Percentiles rank a stretch among this genome's conserved stretches.
Conservation (phyloP, 352 stramenopile genomes). For the Phytopythium ostracodes region DNA sequence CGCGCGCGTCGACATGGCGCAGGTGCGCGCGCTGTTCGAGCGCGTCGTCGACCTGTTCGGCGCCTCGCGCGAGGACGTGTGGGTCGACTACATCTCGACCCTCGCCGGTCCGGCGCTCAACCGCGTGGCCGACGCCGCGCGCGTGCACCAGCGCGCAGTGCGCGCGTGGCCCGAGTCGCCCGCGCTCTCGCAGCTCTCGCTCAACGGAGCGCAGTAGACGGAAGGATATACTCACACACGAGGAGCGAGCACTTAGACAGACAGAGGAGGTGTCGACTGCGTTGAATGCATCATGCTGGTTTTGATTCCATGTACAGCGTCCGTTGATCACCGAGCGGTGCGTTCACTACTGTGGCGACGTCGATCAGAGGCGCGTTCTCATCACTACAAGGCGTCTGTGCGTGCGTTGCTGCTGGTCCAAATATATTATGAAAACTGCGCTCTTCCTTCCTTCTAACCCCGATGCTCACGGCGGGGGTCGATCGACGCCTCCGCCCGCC, state of each 20-base stretch:
- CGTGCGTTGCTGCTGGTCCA: background rate
- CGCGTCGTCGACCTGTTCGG: constrained; percentile 82
- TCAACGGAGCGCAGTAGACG: constrained; percentile 7
- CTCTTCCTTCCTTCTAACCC: background rate
- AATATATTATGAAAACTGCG: constrained; percentile 1
- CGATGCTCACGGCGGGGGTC: no score
- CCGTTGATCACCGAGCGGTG: no score
- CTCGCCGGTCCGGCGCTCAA: constrained; percentile 22
- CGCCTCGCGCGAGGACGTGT: constrained; percentile 49
- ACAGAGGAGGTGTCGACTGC: background rate
- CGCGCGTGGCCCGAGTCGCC: constrained; percentile 62
- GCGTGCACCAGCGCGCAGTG: constrained; percentile 64
- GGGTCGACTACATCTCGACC: constrained; percentile 61
- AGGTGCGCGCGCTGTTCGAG: constrained; percentile 71
- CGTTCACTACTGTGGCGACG: no score
- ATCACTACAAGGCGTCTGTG: no score
- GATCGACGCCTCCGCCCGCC: no score
- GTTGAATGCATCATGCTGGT: background rate
- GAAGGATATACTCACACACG: no score
- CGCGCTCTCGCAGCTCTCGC: constrained; percentile 46
- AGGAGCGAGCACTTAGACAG: background rate
- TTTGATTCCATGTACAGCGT: background rate
- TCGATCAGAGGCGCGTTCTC: no score
- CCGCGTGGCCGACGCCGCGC: constrained; percentile 59
- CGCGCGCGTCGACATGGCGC: constrained; percentile 24